Evolutionary conservation across 495 filamentous ascomycete genomes (phyloP).

Genomic region (Sordaria brevicollis): DNA sequence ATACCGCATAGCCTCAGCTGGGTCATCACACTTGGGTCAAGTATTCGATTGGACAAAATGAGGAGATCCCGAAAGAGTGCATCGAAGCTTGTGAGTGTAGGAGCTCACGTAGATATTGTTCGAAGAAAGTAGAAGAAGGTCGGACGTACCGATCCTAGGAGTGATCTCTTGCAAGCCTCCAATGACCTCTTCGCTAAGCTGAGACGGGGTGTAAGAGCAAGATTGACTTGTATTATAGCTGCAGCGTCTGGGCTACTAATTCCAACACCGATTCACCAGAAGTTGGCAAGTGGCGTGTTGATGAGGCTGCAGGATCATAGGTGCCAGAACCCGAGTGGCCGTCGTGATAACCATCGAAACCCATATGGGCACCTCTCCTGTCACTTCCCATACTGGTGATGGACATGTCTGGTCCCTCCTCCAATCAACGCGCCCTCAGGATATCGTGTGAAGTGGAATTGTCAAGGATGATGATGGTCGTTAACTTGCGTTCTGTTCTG

Average conservation of each 20-base stretch:
- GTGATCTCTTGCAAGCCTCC: background rate
- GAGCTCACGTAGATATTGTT: background rate
- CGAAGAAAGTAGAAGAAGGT: background rate
- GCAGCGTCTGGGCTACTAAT: too few relatives aligned
- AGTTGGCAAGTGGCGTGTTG: background rate
- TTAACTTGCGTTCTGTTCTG: background rate
- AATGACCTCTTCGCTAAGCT: background rate
- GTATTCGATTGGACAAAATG: background rate
- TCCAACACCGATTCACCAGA: background rate
- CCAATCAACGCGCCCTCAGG: background rate
- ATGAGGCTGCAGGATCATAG: background rate
- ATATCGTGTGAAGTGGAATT: background rate
- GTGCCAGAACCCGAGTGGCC: background rate
- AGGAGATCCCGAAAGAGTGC: background rate
- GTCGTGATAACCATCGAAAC: background rate
- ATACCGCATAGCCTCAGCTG: too few relatives aligned
- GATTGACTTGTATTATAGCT: too few relatives aligned
- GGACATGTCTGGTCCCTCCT: background rate
- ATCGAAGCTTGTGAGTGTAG: background rate
- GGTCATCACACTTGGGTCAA: background rate
- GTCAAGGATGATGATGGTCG: background rate
- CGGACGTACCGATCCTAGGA: background rate
- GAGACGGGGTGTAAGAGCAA: background rate
- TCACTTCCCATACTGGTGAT: background rate
- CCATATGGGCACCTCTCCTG: background rate